phyloP scores from a whole-genome alignment of 2,329 filamentous ascomycete species.

The Hymenoscyphus occultus region DNA sequence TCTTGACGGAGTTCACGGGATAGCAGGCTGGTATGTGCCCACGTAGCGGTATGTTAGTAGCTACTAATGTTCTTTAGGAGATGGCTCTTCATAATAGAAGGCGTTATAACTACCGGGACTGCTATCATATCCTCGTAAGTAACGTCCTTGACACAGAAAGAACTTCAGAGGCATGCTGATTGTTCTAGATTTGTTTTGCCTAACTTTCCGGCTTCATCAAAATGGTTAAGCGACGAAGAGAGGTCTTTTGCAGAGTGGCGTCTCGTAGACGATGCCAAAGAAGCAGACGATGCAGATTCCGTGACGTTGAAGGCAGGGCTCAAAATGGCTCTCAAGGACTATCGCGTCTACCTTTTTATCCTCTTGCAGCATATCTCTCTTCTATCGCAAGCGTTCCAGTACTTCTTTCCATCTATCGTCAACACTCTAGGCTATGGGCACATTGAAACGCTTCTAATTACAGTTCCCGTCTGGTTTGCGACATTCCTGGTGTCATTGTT shows the following conservation, averaged over 20 bases:
- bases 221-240: slow-evolving; percentile 51
- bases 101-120: slow-evolving; percentile 42
- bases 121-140: slow-evolving; percentile 28
- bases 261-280: slow-evolving; percentile 47
- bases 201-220: slow-evolving; percentile 52
- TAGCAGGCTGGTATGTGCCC: slow-evolving; percentile 44
- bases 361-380: slow-evolving; percentile 52
- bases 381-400: slow-evolving; percentile 56
- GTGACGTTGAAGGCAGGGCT: slow-evolving; percentile 45
- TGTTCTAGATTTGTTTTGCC: slow-evolving; percentile 42
- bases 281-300: slow-evolving; percentile 42
- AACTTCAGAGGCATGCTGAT: neutral
- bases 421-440: slow-evolving; percentile 56
- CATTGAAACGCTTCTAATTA: slow-evolving; percentile 55
- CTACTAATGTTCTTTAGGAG: slow-evolving; percentile 16
- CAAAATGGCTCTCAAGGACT: slow-evolving; percentile 47
- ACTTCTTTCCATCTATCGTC: slow-evolving; percentile 64
- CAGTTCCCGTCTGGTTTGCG: slow-evolving; percentile 55
- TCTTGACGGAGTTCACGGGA: slow-evolving; percentile 46
- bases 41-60: neutral
- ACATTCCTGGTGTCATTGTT: slow-evolving; percentile 52
- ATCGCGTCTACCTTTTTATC: slow-evolving; percentile 49
- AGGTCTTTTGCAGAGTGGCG: slow-evolving; percentile 53
- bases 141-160: neutral
- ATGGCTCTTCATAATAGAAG: slow-evolving; percentile 51